Conservation (phyloP, 257 asterid genomes). For the Hygrophila difformis region DNA sequence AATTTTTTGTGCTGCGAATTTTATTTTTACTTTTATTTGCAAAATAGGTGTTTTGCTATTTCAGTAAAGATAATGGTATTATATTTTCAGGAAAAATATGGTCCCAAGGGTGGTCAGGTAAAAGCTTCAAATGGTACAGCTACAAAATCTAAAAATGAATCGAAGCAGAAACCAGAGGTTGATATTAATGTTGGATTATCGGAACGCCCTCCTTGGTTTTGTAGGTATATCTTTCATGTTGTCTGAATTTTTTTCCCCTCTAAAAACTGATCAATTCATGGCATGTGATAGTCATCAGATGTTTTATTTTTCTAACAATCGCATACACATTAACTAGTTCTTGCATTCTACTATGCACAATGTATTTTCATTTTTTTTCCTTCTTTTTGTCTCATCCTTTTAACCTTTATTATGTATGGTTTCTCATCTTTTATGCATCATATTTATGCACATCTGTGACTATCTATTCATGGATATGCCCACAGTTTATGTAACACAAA, state of each 20-base stretch:
- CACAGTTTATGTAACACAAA: conserved; percentile 83
- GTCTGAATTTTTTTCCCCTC: too few relatives aligned
- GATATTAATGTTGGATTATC: conserved; percentile 85
- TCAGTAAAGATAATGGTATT: too few relatives aligned
- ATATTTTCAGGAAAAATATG: conserved; percentile 77
- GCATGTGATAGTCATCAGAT: too few relatives aligned
- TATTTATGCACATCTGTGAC: too few relatives aligned
- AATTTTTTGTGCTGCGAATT: too few relatives aligned
- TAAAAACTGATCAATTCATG: too few relatives aligned
- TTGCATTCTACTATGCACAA: too few relatives aligned
- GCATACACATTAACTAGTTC: too few relatives aligned
- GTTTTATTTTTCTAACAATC: too few relatives aligned
- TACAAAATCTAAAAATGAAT: conserved; percentile 37
- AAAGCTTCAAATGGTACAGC: conserved; percentile 43
- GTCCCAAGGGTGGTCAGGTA: conserved; percentile 86
- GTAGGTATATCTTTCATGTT: conserved; percentile 52
- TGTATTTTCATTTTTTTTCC: too few relatives aligned
- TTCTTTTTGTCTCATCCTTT: too few relatives aligned
- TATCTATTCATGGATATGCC: conserved; percentile 1
- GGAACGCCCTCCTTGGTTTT: conserved; percentile 83
- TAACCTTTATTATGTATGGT: background rate
- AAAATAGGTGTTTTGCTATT: background rate
- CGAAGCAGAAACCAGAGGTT: conserved; percentile 68
- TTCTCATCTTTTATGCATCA: too few relatives aligned
- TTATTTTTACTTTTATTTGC: background rate